Percentiles rank a stretch among this genome's conserved stretches.
Evolutionary conservation across 371 early-diverging fungal species (phyloP).

Genomic region (Capillidium rhysosporum): DNA sequence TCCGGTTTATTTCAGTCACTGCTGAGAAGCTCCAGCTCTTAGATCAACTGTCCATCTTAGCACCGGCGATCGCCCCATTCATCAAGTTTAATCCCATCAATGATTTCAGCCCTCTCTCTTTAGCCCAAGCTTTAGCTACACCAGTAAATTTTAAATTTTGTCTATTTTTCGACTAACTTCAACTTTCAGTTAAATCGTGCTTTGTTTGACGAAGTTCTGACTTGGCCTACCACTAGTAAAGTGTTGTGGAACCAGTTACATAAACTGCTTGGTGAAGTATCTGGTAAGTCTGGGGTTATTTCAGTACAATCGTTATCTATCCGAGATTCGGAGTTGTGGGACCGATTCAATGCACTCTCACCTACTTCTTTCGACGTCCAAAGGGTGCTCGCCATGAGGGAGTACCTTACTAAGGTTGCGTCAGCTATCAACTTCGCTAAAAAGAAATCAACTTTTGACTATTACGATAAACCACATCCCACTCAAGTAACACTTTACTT

Average conservation of each 20-base stretch:
- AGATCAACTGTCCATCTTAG: conserved; percentile 60
- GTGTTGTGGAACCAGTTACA: conserved; percentile 40
- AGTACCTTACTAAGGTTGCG: conserved; percentile 53
- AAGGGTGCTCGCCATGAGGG: conserved; percentile 30
- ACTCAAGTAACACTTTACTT: too few species aligned
- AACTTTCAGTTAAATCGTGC: not conserved
- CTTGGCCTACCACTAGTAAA: not conserved
- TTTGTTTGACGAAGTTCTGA: conserved; percentile 3
- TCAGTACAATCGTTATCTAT: conserved; percentile 18
- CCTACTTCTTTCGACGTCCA: not conserved
- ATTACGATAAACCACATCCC: too few species aligned
- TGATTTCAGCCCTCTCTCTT: conserved; percentile 24
- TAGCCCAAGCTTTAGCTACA: conserved; percentile 14
- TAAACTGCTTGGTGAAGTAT: conserved; percentile 39
- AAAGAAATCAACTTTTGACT: not conserved
- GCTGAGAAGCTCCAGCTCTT: conserved; percentile 40
- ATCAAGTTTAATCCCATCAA: conserved; percentile 14
- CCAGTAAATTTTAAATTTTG: not conserved
- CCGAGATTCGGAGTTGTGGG: conserved; percentile 14
- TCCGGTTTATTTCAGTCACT: conserved; percentile 48
- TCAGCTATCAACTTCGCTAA: not conserved
- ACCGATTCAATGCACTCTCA: not conserved
- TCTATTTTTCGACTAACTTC: not conserved
- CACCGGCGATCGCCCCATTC: conserved; percentile 51
- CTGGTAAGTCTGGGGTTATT: too few species aligned